Conservation (phyloP, 2,329 filamentous ascomycete species). For the Aspergillus costaricaensis region DNA sequence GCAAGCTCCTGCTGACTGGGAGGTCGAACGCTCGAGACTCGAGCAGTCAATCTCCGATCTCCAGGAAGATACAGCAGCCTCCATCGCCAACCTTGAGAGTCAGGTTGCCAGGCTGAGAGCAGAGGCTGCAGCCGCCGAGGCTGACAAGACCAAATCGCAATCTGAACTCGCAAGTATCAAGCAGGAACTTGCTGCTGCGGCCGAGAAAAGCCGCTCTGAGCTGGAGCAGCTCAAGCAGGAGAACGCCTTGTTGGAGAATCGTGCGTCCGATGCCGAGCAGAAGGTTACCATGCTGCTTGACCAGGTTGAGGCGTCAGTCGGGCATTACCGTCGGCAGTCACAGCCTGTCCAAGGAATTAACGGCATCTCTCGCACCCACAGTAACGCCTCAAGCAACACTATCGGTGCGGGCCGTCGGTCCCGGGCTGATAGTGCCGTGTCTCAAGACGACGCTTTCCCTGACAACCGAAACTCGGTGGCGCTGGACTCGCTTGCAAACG, state of each 20-base stretch:
- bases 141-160: slow-evolving; percentile 69
- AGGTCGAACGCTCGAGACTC: slow-evolving; percentile 69
- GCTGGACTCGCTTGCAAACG: slow-evolving; percentile 85
- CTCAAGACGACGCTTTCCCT: slow-evolving; percentile 46
- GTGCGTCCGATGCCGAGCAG: slow-evolving; percentile 85
- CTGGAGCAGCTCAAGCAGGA: slow-evolving; percentile 81
- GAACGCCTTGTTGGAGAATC: slow-evolving; percentile 76
- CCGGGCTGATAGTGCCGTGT: slow-evolving; percentile 44
- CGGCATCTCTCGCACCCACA: slow-evolving; percentile 54
- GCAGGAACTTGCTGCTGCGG: slow-evolving; percentile 59
- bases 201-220: slow-evolving; percentile 63
- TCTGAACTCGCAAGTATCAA: slow-evolving; percentile 57
- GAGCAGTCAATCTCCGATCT: slow-evolving; percentile 68
- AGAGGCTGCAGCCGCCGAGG: slow-evolving; percentile 67
- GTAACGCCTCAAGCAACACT: slow-evolving; percentile 55
- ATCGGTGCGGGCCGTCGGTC: slow-evolving; percentile 39
- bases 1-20: slow-evolving; percentile 65
- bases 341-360: slow-evolving; percentile 46
- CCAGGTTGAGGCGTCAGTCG: slow-evolving; percentile 90
- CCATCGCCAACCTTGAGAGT: slow-evolving; percentile 68
- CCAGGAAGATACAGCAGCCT: slow-evolving; percentile 67
- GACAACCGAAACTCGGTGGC: slow-evolving; percentile 67
- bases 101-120: slow-evolving; percentile 68
- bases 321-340: slow-evolving; percentile 83
- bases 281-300: slow-evolving; percentile 92